Base-by-base conservation (phyloP, 208 protist species). In the Acanthamoeba healyi region DNA sequence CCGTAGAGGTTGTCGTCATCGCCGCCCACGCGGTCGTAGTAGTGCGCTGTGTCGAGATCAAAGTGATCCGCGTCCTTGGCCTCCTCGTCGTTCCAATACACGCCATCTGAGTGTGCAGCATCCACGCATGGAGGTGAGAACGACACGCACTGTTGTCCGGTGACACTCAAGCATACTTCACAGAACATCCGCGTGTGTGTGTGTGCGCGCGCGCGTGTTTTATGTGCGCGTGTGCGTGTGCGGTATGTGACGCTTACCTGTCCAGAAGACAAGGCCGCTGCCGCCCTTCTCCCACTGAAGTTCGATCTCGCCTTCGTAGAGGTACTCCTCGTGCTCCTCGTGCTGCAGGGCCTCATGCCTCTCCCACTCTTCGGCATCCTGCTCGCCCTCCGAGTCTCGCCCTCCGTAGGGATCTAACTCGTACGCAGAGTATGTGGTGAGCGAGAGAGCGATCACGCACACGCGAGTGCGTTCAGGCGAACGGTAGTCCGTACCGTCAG, bases 211-310 rank as follows among this genome's bases (percentile, higher is more conserved):
- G 7, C 65, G 14, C 36, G 29, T n/a, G n/a, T n/a, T n/a, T n/a
- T n/a, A 56, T 19, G 15, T 19, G 49, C 12, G 49, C 58, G 58
- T 34, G 58, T 24, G 9, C 4, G 5, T 7, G 58, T 9, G 22
- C 65, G 38, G n/a, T 2, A 10, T 6, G n/a, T 7, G 17, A 26
- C 19, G 29, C 24, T 65, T 77, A 77, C 67, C 67, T 14, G 67
- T 87, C 79, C 79, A 87, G 36, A 87, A 87, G 24, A 87, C 79
- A 15, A 87, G 79, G 24, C 79, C 79, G 36, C 46, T 63, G 40
- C 79, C 79, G 79, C 79, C 79, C 36, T 87, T 87, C 19, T 87
- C 79, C 79, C 79, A 87, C 32, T 63, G 22, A 14, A 87, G 79
- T 19, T 87, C 79, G 46, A 87, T 61, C 38, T 87, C 79, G 9